phyloP scores from a whole-genome alignment of 2,329 filamentous ascomycete genomes.

The Ophiostoma perfectum region DNA sequence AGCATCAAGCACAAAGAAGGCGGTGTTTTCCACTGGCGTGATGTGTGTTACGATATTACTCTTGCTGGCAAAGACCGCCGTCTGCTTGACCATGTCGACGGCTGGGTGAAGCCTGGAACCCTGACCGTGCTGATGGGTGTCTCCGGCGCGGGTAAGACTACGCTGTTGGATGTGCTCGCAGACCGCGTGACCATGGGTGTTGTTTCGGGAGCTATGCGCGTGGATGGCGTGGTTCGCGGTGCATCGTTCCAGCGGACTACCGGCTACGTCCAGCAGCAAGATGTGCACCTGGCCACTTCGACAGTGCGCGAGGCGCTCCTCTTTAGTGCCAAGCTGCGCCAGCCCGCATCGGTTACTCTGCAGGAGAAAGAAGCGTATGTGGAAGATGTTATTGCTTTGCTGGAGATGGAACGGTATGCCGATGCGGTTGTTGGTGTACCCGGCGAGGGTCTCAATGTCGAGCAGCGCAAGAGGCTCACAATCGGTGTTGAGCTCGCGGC shows the following conservation, averaged over 20 bases:
- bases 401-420: constrained; percentile 86
- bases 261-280: constrained; percentile 88
- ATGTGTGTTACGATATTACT: constrained; percentile 71
- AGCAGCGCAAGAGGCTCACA: constrained; percentile 71
- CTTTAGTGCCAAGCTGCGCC: constrained; percentile 80
- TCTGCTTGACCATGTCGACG: constrained; percentile 79
- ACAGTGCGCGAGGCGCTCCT: constrained; percentile 84
- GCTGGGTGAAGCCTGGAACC: constrained; percentile 90
- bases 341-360: constrained; percentile 66
- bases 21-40: constrained; percentile 72
- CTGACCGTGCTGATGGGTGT: constrained; percentile 88
- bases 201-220: constrained; percentile 74
- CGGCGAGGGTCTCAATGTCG: constrained; percentile 74
- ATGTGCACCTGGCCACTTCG: constrained; percentile 76
- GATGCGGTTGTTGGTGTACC: constrained; percentile 88
- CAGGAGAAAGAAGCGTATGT: constrained; percentile 82
- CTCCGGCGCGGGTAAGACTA: constrained; percentile 90
- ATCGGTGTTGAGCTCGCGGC: constrained; percentile 91
- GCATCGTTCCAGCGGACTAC: constrained; percentile 86
- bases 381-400: constrained; percentile 80
- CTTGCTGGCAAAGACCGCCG: constrained; percentile 71
- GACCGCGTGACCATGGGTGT: constrained; percentile 85
- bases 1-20: constrained; percentile 30
- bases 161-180: constrained; percentile 78
- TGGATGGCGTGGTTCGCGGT: constrained; percentile 62